Evolutionary conservation across 192 early-diverging fungal species (phyloP).

Genomic region (Powellomyces hirtus): DNA sequence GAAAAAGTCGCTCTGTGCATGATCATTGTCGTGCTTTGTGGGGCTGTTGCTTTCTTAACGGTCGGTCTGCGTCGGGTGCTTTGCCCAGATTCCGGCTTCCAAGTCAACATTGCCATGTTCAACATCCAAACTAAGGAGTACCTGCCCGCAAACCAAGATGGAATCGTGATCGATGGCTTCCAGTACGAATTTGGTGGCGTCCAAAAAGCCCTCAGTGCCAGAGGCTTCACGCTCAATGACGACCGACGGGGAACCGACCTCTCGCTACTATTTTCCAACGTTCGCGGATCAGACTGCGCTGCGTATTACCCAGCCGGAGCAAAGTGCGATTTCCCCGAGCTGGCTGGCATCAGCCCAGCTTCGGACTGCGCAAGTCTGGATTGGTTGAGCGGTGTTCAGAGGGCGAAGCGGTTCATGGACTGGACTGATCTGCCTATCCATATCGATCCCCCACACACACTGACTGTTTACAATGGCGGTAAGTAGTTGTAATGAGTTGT

Average conservation of each 20-base stretch:
- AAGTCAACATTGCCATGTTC: conserved; percentile 11
- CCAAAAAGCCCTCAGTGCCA: background rate
- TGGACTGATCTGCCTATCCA: conserved; percentile 6
- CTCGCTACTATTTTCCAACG: background rate
- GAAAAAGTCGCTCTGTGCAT: conserved; percentile 51
- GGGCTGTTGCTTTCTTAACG: conserved; percentile 42
- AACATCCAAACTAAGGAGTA: background rate
- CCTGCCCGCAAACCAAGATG: background rate
- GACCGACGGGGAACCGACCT: conserved; percentile 11
- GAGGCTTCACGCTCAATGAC: background rate
- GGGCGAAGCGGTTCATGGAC: conserved; percentile 9
- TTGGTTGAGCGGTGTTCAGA: background rate
- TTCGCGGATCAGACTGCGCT: background rate
- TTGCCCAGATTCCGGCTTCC: conserved; percentile 1
- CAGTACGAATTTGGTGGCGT: conserved; percentile 14
- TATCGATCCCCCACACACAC: conserved; percentile 16
- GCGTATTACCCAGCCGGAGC: background rate
- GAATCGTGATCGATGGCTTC: conserved; percentile 16
- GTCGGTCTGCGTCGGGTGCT: conserved; percentile 36
- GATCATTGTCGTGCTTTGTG: conserved; percentile 41
- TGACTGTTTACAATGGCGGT: conserved; percentile 38
- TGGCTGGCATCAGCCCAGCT: background rate
- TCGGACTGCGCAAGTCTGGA: background rate
- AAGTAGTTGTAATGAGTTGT: too few relatives aligned
- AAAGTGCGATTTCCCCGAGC: conserved; percentile 7